Evolutionary conservation across 106 monocot species (phyloP).

Genomic region (Dactylorhiza incarnata): DNA sequence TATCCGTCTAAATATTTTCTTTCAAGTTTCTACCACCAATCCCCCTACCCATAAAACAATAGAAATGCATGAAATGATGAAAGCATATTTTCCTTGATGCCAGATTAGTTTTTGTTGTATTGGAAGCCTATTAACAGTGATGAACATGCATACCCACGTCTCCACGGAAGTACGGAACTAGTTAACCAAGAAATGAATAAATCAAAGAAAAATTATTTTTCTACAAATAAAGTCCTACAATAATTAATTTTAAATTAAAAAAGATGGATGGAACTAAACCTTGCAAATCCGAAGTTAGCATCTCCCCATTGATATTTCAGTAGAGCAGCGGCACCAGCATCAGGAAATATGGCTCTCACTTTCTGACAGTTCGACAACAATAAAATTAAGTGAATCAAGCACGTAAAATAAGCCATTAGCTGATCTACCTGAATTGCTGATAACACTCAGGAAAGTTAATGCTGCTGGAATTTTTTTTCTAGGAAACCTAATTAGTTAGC

Average conservation of each 20-base stretch:
- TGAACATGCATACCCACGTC: not conserved
- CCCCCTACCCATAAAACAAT: no score
- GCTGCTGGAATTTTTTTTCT: not conserved
- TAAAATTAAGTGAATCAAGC: not conserved
- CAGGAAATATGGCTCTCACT: constrained; percentile 93
- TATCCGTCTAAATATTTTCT: no score
- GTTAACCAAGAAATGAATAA: not conserved
- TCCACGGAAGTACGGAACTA: not conserved
- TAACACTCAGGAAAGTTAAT: not conserved
- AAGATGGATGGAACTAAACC: constrained; percentile 24
- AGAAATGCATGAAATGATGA: not conserved
- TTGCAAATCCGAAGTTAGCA: constrained; percentile 76
- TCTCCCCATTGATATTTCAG: constrained; percentile 83
- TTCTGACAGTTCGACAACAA: constrained; percentile 33
- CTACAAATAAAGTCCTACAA: not conserved
- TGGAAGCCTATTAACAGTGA: not conserved
- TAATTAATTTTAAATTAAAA: not conserved
- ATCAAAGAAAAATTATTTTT: not conserved
- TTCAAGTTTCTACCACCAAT: no score
- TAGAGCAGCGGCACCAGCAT: constrained; percentile 90
- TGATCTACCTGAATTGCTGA: not conserved
- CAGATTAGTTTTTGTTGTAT: not conserved
- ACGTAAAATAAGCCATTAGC: not conserved
- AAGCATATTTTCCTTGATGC: not conserved
- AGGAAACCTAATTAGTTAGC: not conserved